Evolutionary conservation across 768 basidiomycete genomes (phyloP).

Genomic region (Amyloporia xantha): DNA sequence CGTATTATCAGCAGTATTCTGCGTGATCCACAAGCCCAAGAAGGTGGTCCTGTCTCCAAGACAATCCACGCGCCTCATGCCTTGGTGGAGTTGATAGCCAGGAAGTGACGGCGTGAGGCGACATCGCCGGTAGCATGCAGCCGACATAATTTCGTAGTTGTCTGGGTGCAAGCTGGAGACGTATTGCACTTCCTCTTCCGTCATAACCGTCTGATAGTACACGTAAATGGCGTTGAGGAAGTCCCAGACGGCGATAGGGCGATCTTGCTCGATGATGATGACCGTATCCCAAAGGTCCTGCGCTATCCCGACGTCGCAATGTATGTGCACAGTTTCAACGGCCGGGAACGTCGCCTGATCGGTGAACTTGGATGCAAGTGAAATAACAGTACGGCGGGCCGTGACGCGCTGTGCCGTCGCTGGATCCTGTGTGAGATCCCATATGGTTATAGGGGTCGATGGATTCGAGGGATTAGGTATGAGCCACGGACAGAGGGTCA

Average conservation of each 20-base stretch:
- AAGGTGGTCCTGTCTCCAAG: constrained; percentile 40
- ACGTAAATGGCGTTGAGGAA: constrained; percentile 42
- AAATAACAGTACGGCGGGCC: constrained; percentile 19
- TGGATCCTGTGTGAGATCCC: constrained; percentile 32
- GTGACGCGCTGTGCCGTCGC: constrained; percentile 26
- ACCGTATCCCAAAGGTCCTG: constrained; percentile 39
- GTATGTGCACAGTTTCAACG: constrained; percentile 18
- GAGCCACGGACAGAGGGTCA: constrained; percentile 15
- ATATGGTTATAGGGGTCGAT: constrained; percentile 23
- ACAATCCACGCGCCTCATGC: constrained; percentile 44
- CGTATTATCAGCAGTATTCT: constrained; percentile 25
- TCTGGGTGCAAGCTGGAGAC: constrained; percentile 15
- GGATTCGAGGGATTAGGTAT: constrained; percentile 27
- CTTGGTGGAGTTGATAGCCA: constrained; percentile 31
- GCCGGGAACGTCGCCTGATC: constrained; percentile 20
- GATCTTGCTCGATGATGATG: constrained; percentile 32
- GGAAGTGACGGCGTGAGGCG: constrained; percentile 33
- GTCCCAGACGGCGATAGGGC: constrained; percentile 34
- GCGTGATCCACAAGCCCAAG: constrained; percentile 33
- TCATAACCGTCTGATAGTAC: constrained; percentile 41
- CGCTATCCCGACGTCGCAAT: constrained; percentile 15
- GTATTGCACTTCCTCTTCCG: constrained; percentile 22
- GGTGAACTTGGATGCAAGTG: constrained; percentile 13
- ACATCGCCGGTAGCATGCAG: constrained; percentile 31
- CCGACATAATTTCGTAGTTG: constrained; percentile 17